A percentile compares a stretch with the other conserved stretches of the same genome.
These are phyloP conservation scores for Fusarium subtropicale DNA, from an alignment of 2,329 filamentous ascomycete species.

Conservation along the genomic window DNA sequence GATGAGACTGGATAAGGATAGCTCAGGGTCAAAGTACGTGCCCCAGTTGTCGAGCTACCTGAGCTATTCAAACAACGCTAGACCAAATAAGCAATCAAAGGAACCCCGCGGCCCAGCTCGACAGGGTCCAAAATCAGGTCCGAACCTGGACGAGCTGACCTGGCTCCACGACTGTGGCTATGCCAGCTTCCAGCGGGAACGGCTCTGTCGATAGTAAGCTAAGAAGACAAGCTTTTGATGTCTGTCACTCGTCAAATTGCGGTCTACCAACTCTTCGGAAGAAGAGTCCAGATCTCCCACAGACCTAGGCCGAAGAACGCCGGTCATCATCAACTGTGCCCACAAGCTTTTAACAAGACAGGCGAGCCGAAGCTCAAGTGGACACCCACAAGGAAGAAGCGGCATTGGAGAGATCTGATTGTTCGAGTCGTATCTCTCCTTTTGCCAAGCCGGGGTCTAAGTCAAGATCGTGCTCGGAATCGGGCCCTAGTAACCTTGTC, in stretches of 20 bases:
- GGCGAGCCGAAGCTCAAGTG: constrained; percentile 9
- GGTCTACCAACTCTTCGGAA: constrained; percentile 2
- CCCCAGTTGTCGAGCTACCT: constrained; percentile 37
- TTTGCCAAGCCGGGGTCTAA: constrained; percentile 37
- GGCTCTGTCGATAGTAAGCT: not conserved
- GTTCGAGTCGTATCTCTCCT: constrained; percentile 30
- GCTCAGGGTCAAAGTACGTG: constrained; percentile 33
- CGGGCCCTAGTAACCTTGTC: constrained; percentile 32
- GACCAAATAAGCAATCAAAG: constrained; percentile 26
- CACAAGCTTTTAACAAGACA: constrained; percentile 3
- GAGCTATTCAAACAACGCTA: constrained; percentile 31
- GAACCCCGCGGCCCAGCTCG: constrained; percentile 39
- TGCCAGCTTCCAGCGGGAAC: constrained; percentile 17
- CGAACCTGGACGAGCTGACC: constrained; percentile 45
- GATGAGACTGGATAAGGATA: constrained; percentile 12
- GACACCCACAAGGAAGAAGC: constrained; percentile 13
- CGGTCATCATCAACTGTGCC: constrained; percentile 3
- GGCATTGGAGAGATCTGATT: constrained; percentile 24
- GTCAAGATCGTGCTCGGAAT: constrained; percentile 28
- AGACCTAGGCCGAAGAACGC: not conserved
- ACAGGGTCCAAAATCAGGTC: constrained; percentile 43
- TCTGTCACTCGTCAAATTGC: constrained; percentile 20
- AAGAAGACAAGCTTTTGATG: constrained; percentile 19
- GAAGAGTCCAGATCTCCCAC: constrained; percentile 7
- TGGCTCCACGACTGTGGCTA: constrained; percentile 38